phyloP scores from a whole-genome alignment of 2,329 filamentous ascomycete species.

The Ceratocystis diversiconidia region DNA sequence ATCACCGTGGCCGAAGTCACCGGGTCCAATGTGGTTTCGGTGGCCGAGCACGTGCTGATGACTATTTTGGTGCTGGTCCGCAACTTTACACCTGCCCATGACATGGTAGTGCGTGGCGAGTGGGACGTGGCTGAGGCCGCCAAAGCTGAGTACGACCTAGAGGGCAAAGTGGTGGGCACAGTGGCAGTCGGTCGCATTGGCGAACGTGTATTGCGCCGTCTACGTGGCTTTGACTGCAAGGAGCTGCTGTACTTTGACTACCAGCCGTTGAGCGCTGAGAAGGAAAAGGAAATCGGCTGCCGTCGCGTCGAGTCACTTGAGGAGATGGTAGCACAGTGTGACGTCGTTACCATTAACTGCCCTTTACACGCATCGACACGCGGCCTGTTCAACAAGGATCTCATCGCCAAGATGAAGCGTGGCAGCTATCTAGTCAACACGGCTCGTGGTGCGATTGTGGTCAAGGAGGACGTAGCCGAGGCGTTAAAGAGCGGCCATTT shows the following conservation, averaged over 20 bases:
- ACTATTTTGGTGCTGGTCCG: constrained; percentile 90
- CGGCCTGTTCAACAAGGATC: constrained; percentile 95
- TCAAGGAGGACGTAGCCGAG: constrained; percentile 96
- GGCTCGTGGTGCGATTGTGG: constrained; percentile 93
- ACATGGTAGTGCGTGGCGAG: constrained; percentile 75
- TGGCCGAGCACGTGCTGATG: constrained; percentile 98
- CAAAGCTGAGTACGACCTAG: constrained; percentile 97
- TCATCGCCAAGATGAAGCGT: constrained; percentile 98
- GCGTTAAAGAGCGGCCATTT: constrained; percentile 86
- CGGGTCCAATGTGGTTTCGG: constrained; percentile 94
- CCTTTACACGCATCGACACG: constrained; percentile 96
- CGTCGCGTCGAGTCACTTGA: constrained; percentile 77
- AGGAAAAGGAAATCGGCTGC: constrained; percentile 91
- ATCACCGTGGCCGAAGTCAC: constrained; percentile 96
- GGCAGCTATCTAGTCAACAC: constrained; percentile 98
- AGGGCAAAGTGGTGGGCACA: constrained; percentile 94
- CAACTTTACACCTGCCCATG: constrained; percentile 97
- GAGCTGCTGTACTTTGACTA: constrained; percentile 99
- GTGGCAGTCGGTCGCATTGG: constrained; percentile 96
- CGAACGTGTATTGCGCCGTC: constrained; percentile 87
- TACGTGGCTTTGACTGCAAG: constrained; percentile 98
- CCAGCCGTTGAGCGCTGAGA: constrained; percentile 75
- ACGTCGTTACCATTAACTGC: constrained; percentile 98
- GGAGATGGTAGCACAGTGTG: constrained; percentile 87
- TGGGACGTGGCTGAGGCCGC: constrained; percentile 94